Evolutionary conservation across 352 stramenopile genomes (phyloP).

Genomic region (Globisporangium nunn): DNA sequence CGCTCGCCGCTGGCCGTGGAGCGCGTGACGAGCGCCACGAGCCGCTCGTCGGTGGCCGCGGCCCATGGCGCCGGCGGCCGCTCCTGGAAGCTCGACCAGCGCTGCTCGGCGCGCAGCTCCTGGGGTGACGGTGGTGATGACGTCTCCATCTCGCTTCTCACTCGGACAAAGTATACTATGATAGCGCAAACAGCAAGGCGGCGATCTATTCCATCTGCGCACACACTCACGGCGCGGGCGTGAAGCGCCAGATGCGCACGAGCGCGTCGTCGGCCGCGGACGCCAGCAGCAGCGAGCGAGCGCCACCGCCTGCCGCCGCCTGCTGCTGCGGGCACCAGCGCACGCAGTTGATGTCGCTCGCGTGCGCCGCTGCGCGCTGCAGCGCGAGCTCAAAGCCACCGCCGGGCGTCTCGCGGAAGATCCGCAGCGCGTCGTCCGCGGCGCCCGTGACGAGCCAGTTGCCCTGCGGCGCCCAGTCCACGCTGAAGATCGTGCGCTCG

Average conservation of each 20-base stretch:
- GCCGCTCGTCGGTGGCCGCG: slow-evolving; percentile 40
- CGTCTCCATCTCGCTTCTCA: not conserved
- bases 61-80: slow-evolving; percentile 28
- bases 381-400: slow-evolving; percentile 63
- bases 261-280: slow-evolving; percentile 55
- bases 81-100: slow-evolving; percentile 51
- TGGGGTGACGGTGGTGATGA: slow-evolving; percentile 15
- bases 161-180: not conserved
- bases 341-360: slow-evolving; percentile 80
- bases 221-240: slow-evolving; percentile 6
- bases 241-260: slow-evolving; percentile 66
- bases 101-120: slow-evolving; percentile 54
- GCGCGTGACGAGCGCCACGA: slow-evolving; percentile 56
- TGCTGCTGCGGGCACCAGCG: slow-evolving; percentile 46
- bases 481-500: slow-evolving; percentile 86
- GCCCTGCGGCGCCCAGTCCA: slow-evolving; percentile 88
- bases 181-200: not conserved
- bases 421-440: slow-evolving; percentile 87
- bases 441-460: slow-evolving; percentile 87
- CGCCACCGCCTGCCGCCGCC: slow-evolving; percentile 12
- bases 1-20: slow-evolving; percentile 67
- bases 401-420: slow-evolving; percentile 59
- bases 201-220: not conserved
- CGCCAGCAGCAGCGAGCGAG: slow-evolving; percentile 48
- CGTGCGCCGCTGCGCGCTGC: slow-evolving; percentile 45